Percentiles rank a stretch among this genome's conserved stretches.
Conservation (phyloP, 2,329 filamentous ascomycete species). For the Penicillium psychrosexuale region DNA sequence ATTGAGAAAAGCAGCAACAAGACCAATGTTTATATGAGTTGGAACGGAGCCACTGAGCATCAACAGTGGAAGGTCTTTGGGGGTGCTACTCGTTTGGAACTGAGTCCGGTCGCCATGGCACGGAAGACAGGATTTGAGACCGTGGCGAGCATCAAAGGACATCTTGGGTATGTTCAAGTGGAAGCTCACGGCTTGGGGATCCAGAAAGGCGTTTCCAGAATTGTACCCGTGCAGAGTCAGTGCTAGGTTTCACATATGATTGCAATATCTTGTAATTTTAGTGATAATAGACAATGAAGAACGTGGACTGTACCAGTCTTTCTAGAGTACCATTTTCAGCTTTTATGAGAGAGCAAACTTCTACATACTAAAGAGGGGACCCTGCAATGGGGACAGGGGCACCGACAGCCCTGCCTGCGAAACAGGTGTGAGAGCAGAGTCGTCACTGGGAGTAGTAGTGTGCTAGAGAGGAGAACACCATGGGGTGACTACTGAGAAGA, state of each 20-base stretch:
- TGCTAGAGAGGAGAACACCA: too few relatives aligned
- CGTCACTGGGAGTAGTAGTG: too few relatives aligned
- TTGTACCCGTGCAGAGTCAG: neutral
- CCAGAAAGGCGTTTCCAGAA: neutral
- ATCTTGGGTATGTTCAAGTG: neutral
- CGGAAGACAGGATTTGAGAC: neutral
- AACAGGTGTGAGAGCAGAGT: too few relatives aligned
- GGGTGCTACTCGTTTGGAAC: neutral
- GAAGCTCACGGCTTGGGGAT: neutral
- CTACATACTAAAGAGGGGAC: too few relatives aligned
- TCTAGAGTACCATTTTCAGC: neutral
- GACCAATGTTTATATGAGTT: slow-evolving; percentile 36
- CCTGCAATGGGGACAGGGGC: too few relatives aligned
- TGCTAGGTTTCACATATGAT: neutral
- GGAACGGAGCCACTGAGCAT: slow-evolving; percentile 40
- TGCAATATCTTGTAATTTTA: neutral
- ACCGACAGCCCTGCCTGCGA: too few relatives aligned
- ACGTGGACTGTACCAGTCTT: neutral
- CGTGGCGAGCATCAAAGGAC: neutral
- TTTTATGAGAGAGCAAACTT: neutral
- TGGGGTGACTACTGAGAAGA: too few relatives aligned
- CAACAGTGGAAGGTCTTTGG: slow-evolving; percentile 18
- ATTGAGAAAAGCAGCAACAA: neutral
- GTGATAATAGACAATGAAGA: neutral
- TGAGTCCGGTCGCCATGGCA: neutral